Percentiles rank a stretch among this genome's conserved stretches.
These are phyloP conservation scores for Thelonectria blattea DNA, from an alignment of 2,329 filamentous ascomycete species.

Conservation along the genomic window DNA sequence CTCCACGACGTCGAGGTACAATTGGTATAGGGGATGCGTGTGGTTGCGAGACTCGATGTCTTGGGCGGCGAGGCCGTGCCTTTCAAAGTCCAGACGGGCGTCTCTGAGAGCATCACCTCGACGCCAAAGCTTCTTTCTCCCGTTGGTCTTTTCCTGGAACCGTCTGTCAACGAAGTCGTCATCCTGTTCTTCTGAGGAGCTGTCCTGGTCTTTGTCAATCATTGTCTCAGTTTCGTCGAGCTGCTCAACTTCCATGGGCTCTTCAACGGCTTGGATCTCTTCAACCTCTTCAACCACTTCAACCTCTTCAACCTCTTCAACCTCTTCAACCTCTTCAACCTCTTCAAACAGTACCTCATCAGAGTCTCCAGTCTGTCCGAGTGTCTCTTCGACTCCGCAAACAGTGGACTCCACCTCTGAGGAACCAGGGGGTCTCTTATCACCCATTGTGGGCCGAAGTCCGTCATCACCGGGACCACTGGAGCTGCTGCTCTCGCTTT, in stretches of 20 bases:
- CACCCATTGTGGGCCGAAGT: no score
- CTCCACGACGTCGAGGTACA: not conserved
- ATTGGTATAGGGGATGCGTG: not conserved
- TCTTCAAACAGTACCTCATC: no score
- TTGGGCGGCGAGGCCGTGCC: not conserved
- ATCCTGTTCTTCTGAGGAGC: no score
- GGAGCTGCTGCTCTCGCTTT: no score
- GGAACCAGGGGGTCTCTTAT: not conserved
- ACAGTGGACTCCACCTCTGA: not conserved
- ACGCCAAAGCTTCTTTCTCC: not conserved
- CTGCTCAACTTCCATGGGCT: not conserved
- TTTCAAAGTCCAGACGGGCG: not conserved
- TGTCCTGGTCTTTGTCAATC: not conserved
- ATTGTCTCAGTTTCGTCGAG: not conserved
- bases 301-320: not conserved
- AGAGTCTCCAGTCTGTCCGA: not conserved
- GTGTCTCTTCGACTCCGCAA: not conserved
- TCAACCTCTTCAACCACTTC: not conserved
- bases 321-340: not conserved
- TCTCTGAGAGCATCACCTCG: not conserved
- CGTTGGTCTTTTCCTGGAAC: not conserved
- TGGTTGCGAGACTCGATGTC: not conserved
- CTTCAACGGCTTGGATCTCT: not conserved
- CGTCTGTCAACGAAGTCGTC: not conserved
- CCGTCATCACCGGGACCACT: no score